Evolutionary conservation across 345 rosid species (phyloP), one percentile per base, ranked within the genome.

Genomic region (Linum usitatissimum): DNA sequence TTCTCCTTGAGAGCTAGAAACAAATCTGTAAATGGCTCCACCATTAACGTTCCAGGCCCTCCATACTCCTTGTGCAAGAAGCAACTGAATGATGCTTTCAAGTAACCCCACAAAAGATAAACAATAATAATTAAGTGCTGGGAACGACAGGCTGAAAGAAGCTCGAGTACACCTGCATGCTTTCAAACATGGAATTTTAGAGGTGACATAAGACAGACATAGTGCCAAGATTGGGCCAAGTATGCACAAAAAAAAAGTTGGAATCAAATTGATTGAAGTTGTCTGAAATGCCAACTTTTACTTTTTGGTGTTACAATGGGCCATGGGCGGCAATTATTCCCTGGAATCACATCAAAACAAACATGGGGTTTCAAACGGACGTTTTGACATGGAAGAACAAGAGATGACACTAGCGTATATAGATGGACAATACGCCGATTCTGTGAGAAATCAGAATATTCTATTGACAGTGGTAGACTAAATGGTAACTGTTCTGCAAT

Each of bases 11-110:
- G 63, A 55, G 75, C 66, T 75, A 76, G 65, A 53, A 79, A 45
- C 76, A 68, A 73, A 51, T 77, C 72, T 1, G 76, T 66, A 30
- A 76, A 76, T 59, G 87, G 84, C 72, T 83, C 80, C 69, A 71
- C 79, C 72, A 57, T 36, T 60, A 76, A 66, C 17, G 51, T 45
- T 9, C 51, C 51, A 9, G 51, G 51, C 13, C 51, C 51, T 45
- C 51, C 51, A 9, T 45, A 45, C 17, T 45, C 51, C 13, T 14
- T 45, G 51, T 45, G 51, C 17, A 45, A 14, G 51, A 45, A 45
- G 51, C 15, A 9, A 45, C 51, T 45, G 3, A 45, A 45, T 45
- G 9, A 3, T 45, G 51, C 51, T 34, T 34, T 7, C 38, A 34
- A 34, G 5, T 23, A 23, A 34, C 38, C 38, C 68, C 59, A 21